phyloP scores from a whole-genome alignment of 2,329 filamentous ascomycete genomes.

The Zymoseptoria tritici region DNA sequence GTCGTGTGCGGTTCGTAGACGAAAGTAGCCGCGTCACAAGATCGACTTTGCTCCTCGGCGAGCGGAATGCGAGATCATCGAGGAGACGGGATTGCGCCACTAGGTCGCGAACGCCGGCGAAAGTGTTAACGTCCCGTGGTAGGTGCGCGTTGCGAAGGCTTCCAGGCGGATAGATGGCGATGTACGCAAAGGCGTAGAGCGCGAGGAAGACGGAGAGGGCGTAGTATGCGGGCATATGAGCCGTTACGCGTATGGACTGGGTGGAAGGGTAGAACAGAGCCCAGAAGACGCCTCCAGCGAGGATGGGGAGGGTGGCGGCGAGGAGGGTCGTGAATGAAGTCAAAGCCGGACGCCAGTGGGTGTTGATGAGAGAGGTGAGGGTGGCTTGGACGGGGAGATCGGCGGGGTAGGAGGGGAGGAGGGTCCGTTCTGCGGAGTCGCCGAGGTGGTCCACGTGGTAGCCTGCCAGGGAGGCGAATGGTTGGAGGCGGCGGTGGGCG shows the following conservation, averaged over 20 bases:
- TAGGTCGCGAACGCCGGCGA: slow-evolving; percentile 73
- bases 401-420: slow-evolving; percentile 64
- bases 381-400: slow-evolving; percentile 56
- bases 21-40: slow-evolving; percentile 62
- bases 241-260: slow-evolving; percentile 56
- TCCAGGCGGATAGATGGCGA: slow-evolving; percentile 41
- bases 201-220: slow-evolving; percentile 66
- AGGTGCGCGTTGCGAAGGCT: slow-evolving; percentile 41
- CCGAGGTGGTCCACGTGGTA: slow-evolving; percentile 40
- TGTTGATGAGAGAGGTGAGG: slow-evolving; percentile 50
- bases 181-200: slow-evolving; percentile 59
- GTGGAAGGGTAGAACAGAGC: slow-evolving; percentile 52
- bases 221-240: slow-evolving; percentile 63
- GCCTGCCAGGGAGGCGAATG: slow-evolving; percentile 55
- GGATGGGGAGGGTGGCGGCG: slow-evolving; percentile 57
- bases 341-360: slow-evolving; percentile 59
- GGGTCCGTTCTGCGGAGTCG: slow-evolving; percentile 52
- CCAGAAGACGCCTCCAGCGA: slow-evolving; percentile 66
- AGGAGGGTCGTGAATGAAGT: slow-evolving; percentile 53
- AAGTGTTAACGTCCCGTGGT: slow-evolving; percentile 51
- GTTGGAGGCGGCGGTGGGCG: slow-evolving; percentile 57
- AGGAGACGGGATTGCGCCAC: slow-evolving; percentile 65
- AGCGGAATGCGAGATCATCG: slow-evolving; percentile 64
- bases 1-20: slow-evolving; percentile 37
- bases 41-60: slow-evolving; percentile 58